Percentiles rank a stretch among this genome's conserved stretches.
Conservation (phyloP, 2,329 filamentous ascomycete species). For the Epichloe amarillans region DNA sequence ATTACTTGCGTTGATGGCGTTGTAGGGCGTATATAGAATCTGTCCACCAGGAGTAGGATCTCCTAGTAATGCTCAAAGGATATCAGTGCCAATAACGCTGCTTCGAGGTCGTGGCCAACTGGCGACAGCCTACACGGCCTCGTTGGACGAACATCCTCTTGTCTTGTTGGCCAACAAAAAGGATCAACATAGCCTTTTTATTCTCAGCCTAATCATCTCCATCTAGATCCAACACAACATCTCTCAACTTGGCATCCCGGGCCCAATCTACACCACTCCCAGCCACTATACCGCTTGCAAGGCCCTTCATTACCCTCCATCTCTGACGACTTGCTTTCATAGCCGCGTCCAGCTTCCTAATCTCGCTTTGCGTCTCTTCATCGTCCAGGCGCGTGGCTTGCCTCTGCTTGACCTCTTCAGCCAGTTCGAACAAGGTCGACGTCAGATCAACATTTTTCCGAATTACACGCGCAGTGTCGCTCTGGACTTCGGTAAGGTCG, state of each 20-base stretch:
- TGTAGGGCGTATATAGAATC: too few relatives aligned
- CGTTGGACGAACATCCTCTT: too few relatives aligned
- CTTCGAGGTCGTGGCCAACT: too few relatives aligned
- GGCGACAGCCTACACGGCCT: too few relatives aligned
- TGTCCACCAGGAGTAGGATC: too few relatives aligned
- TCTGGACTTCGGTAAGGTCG: constrained; percentile 42
- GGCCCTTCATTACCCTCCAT: constrained; percentile 65
- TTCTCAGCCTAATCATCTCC: constrained; percentile 4
- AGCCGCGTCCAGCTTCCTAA: constrained; percentile 44
- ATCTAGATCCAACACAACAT: constrained; percentile 59
- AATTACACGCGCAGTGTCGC: constrained; percentile 41
- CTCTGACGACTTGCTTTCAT: constrained; percentile 49
- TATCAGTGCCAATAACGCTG: too few relatives aligned
- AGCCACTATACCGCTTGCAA: constrained; percentile 64
- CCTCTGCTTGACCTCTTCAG: constrained; percentile 39
- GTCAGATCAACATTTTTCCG: constrained; percentile 51
- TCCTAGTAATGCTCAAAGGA: too few relatives aligned
- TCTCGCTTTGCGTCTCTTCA: constrained; percentile 36
- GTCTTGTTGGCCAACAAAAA: not conserved
- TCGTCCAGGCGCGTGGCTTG: constrained; percentile 42
- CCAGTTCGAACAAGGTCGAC: constrained; percentile 47
- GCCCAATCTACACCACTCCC: constrained; percentile 79
- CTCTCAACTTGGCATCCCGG: constrained; percentile 50
- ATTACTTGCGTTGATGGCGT: too few relatives aligned
- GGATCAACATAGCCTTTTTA: not conserved